These are phyloP conservation scores for Scedosporium boydii DNA, from an alignment of 2,329 filamentous ascomycete species.

Conservation along the genomic window DNA sequence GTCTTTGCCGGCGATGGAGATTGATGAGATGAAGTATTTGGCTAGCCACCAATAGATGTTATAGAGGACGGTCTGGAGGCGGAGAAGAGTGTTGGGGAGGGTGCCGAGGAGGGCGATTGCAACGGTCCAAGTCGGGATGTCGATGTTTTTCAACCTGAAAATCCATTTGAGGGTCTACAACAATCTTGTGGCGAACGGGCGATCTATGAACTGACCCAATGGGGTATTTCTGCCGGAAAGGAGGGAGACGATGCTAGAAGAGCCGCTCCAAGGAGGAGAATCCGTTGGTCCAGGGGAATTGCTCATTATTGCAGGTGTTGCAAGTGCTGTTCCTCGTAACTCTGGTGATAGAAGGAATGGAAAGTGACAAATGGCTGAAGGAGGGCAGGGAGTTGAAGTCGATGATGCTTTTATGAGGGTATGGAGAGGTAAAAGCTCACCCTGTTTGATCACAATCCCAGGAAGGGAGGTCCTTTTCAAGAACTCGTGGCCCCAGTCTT, in stretches of 20 bases:
- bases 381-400: too few relatives aligned
- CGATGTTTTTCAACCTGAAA: constrained; percentile 22
- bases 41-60: constrained; percentile 26
- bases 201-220: not conserved
- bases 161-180: constrained; percentile 16
- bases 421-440: too few relatives aligned
- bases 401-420: too few relatives aligned
- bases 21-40: constrained; percentile 25
- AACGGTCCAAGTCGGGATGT: constrained; percentile 22
- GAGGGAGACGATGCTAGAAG: not conserved
- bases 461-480: too few relatives aligned
- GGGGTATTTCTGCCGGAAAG: not conserved
- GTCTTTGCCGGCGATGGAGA: constrained; percentile 25
- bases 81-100: constrained; percentile 18
- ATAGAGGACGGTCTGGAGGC: constrained; percentile 17
- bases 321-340: too few relatives aligned
- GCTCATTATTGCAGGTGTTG: not conserved
- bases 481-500: too few relatives aligned
- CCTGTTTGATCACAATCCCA: too few relatives aligned
- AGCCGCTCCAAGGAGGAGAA: not conserved
- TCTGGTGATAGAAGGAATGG: too few relatives aligned
- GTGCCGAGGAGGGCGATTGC: constrained; percentile 23
- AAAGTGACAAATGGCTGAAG: too few relatives aligned
- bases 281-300: not conserved
- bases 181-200: constrained; percentile 13